Percentiles rank a stretch among this genome's conserved stretches.
Evolutionary conservation across 441 rosid species (phyloP).

Genomic region (Kokia cookei): DNA sequence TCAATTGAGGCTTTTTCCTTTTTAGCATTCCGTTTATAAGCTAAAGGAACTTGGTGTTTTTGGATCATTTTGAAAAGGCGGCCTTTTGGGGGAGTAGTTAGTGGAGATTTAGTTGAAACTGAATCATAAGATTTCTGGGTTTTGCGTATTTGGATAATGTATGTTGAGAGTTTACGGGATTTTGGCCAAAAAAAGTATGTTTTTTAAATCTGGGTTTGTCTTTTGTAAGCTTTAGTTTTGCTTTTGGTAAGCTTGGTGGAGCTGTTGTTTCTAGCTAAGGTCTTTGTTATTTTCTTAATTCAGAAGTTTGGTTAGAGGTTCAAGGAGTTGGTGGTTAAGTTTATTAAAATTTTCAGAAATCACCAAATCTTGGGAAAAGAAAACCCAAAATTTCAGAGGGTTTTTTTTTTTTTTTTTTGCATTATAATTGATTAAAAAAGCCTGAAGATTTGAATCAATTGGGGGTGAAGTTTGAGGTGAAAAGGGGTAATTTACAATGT

Average conservation of each 20-base stretch:
- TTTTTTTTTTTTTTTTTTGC: conserved; percentile 7
- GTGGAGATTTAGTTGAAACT: conserved; percentile 4
- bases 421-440: conserved; percentile 2
- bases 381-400: not conserved
- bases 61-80: not conserved
- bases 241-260: conserved; percentile 2
- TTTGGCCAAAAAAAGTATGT: conserved; percentile 4
- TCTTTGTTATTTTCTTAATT: conserved; percentile 16
- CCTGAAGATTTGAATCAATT: conserved; percentile 10
- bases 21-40: not conserved
- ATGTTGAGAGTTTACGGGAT: not conserved
- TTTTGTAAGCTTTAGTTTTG: conserved; percentile 6
- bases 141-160: conserved; percentile 10
- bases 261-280: conserved; percentile 6
- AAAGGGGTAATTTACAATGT: conserved; percentile 32
- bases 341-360: conserved; percentile 16
- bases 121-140: conserved; percentile 16
- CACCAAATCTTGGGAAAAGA: conserved; percentile 19
- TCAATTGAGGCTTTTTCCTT: not conserved
- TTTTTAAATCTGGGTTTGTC: conserved; percentile 1
- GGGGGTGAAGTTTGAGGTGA: conserved; percentile 6
- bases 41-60: not conserved
- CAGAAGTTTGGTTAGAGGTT: conserved; percentile 12
- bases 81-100: not conserved
- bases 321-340: conserved; percentile 17